Evolutionary conservation across 1,284 basidiomycete genomes (phyloP).

Genomic region (Cystobasidium pallidum): DNA sequence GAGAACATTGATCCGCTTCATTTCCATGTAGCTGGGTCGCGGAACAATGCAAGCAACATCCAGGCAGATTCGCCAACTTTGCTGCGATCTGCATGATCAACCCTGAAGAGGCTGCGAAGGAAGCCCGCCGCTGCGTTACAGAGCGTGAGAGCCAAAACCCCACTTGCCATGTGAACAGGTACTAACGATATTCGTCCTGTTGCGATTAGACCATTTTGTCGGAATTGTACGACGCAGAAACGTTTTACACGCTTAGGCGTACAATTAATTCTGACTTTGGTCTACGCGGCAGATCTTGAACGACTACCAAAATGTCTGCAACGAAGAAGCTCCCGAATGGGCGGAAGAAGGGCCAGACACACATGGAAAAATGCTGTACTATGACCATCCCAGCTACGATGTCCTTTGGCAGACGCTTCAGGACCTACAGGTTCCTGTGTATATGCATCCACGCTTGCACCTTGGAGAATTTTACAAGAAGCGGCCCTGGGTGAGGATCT

Average conservation of each 20-base stretch:
- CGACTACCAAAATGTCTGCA: slow-evolving; percentile 31
- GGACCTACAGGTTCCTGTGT: slow-evolving; percentile 35
- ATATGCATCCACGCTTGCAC: slow-evolving; percentile 37
- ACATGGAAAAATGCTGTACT: slow-evolving; percentile 34
- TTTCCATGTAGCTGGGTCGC: slow-evolving; percentile 29
- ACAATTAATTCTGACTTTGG: neutral
- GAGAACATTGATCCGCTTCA: neutral
- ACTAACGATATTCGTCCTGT: slow-evolving; percentile 2
- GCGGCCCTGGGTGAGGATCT: slow-evolving; percentile 30
- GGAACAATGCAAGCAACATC: slow-evolving; percentile 17
- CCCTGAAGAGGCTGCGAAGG: slow-evolving; percentile 33
- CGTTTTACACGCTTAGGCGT: neutral
- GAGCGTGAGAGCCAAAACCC: slow-evolving; percentile 10
- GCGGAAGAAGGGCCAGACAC: slow-evolving; percentile 31
- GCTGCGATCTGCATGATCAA: slow-evolving; percentile 36
- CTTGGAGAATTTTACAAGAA: slow-evolving; percentile 39
- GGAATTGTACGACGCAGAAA: slow-evolving; percentile 1
- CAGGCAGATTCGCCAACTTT: slow-evolving; percentile 40
- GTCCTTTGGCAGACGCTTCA: slow-evolving; percentile 30
- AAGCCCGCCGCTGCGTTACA: slow-evolving; percentile 27
- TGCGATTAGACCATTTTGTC: slow-evolving; percentile 16
- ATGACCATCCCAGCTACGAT: slow-evolving; percentile 41
- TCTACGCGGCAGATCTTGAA: slow-evolving; percentile 21
- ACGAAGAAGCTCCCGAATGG: slow-evolving; percentile 36
- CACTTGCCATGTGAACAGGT: neutral